Conservation (phyloP, 805 yeast species). For the Wickerhamomyces bisporus region DNA sequence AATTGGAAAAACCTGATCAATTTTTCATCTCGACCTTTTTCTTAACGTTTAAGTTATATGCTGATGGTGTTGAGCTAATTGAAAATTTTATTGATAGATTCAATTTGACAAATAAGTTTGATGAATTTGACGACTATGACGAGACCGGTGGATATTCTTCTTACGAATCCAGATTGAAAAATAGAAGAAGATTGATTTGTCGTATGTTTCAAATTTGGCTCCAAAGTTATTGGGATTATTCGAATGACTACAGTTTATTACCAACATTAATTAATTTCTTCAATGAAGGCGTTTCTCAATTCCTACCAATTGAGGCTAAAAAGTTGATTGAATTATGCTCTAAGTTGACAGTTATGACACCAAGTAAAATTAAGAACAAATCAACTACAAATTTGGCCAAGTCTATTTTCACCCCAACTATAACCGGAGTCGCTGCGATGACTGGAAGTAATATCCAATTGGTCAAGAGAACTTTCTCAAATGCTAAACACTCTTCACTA, state of each 20-base stretch:
- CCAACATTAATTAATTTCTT: conserved; percentile 73
- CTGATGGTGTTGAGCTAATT: conserved; percentile 59
- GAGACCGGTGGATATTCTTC: conserved; percentile 35
- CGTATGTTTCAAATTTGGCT: conserved; percentile 78
- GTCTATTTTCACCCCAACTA: conserved; percentile 1
- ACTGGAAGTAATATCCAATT: conserved; percentile 36
- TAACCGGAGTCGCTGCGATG: not conserved
- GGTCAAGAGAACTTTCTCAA: conserved; percentile 43
- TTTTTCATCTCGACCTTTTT: conserved; percentile 71
- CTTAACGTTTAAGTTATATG: conserved; percentile 68
- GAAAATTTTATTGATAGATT: conserved; percentile 65
- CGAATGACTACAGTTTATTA: conserved; percentile 51
- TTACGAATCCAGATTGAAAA: conserved; percentile 35
- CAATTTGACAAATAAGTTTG: conserved; percentile 40
- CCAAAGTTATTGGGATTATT: conserved; percentile 81
- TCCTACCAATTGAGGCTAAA: conserved; percentile 62
- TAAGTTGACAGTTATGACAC: conserved; percentile 49
- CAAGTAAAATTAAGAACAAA: conserved; percentile 34
- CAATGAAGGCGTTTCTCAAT: conserved; percentile 64
- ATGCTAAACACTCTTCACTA: conserved; percentile 23
- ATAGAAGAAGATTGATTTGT: conserved; percentile 62
- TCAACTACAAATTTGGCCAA: conserved; percentile 9
- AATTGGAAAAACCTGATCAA: conserved; percentile 54
- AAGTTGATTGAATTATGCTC: conserved; percentile 59
- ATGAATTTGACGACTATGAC: conserved; percentile 27